Conservation (phyloP, 1,284 basidiomycete genomes). For the Cutaneotrichosporon curvatum region DNA sequence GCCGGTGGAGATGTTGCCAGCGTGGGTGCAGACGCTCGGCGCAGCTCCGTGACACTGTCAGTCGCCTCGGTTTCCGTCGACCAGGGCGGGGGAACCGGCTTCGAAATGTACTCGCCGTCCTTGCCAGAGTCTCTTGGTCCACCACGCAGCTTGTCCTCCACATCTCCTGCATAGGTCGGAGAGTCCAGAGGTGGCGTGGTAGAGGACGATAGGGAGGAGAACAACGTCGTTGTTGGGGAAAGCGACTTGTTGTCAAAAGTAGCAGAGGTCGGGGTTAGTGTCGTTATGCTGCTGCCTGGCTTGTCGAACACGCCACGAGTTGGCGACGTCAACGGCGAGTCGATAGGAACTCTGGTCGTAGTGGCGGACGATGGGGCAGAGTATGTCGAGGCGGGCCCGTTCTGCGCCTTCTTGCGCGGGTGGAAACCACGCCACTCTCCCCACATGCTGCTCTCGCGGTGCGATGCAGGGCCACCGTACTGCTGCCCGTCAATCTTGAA, state of each 20-base stretch:
- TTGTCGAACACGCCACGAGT: constrained; percentile 1
- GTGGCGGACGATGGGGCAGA: constrained; percentile 9
- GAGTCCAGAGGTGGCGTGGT: constrained; percentile 3
- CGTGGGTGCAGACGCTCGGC: too few relatives aligned
- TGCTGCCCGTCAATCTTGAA: constrained; percentile 44
- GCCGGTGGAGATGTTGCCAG: too few relatives aligned
- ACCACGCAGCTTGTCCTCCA: too few relatives aligned
- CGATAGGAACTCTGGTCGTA: background rate
- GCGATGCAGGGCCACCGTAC: constrained; percentile 27
- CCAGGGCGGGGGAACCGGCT: too few relatives aligned
- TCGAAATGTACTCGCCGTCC: too few relatives aligned
- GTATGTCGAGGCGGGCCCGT: constrained; percentile 2
- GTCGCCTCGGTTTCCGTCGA: too few relatives aligned
- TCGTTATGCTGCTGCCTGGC: background rate
- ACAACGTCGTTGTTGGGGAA: background rate
- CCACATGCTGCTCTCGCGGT: constrained; percentile 18
- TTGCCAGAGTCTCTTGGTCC: too few relatives aligned
- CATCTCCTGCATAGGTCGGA: too few relatives aligned
- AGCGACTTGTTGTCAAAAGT: constrained; percentile 1
- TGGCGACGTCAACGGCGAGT: constrained; percentile 3
- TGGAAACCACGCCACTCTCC: constrained; percentile 35
- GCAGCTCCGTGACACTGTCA: too few relatives aligned
- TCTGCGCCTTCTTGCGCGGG: constrained; percentile 21
- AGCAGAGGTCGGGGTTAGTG: background rate
- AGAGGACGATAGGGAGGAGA: background rate